phyloP scores from a whole-genome alignment of 2,329 filamentous ascomycete species.

The Eutypa lata region DNA sequence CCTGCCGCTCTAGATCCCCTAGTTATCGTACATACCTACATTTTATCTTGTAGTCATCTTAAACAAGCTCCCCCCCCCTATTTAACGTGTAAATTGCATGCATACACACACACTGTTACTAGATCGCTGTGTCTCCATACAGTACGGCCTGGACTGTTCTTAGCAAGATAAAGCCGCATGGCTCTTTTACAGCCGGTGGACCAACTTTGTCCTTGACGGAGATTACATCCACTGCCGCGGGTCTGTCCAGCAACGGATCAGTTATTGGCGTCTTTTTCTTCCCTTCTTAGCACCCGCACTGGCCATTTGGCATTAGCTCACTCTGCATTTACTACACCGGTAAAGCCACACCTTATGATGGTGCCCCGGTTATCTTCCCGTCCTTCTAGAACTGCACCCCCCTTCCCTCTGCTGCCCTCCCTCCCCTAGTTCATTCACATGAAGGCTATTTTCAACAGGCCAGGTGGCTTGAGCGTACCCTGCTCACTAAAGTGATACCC shows the following conservation, averaged over 20 bases:
- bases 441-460: not conserved
- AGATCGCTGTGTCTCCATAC: slow-evolving; percentile 21
- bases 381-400: not conserved
- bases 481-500: not conserved
- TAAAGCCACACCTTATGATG: not conserved
- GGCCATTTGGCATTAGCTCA: not conserved
- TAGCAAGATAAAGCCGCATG: slow-evolving; percentile 16
- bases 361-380: not conserved
- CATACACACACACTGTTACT: too few relatives aligned
- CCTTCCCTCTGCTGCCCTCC: not conserved
- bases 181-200: not conserved
- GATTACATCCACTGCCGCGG: slow-evolving; percentile 34
- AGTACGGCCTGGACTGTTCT: slow-evolving; percentile 21
- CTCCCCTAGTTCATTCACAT: not conserved
- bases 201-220: slow-evolving; percentile 14
- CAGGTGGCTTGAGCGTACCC: not conserved
- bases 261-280: not conserved
- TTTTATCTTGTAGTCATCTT: too few relatives aligned
- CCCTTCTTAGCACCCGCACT: not conserved
- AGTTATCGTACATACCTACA: not conserved
- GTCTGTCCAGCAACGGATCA: slow-evolving; percentile 25
- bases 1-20: not conserved
- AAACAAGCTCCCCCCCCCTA: too few relatives aligned
- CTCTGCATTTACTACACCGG: not conserved
- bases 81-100: too few relatives aligned